These are phyloP conservation scores for Geranium brycei DNA, from an alignment of 345 rosid species.

Conservation along the genomic window DNA sequence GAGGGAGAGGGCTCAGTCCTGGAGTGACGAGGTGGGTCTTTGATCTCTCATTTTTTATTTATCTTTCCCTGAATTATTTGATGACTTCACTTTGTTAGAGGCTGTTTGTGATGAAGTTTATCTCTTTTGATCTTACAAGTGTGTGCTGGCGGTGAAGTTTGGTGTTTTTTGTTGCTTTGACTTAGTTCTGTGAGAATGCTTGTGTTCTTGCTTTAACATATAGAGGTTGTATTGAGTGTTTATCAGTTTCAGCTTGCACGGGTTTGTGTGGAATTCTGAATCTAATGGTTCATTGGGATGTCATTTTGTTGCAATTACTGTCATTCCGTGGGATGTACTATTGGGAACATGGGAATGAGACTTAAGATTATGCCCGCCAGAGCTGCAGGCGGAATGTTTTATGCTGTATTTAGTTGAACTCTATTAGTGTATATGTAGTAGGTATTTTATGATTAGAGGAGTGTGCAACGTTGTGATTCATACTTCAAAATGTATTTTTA, in stretches of 20 bases:
- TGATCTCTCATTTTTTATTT: too few species aligned
- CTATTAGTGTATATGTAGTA: not conserved
- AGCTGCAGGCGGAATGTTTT: too few species aligned
- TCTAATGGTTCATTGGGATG: not conserved
- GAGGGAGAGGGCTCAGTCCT: constrained; percentile 65
- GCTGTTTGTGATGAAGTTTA: not conserved
- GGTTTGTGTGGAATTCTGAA: not conserved
- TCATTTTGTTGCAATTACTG: not conserved
- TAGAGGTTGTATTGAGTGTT: not conserved
- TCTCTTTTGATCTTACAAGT: not conserved
- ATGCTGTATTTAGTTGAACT: not conserved
- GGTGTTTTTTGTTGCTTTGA: not conserved
- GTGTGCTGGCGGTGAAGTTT: not conserved
- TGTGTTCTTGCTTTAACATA: not conserved
- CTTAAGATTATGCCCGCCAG: too few species aligned
- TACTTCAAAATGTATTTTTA: not conserved
- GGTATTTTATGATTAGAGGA: too few species aligned
- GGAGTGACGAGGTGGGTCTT: constrained; percentile 85
- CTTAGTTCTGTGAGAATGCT: not conserved
- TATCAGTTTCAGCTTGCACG: not conserved
- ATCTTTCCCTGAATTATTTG: too few species aligned
- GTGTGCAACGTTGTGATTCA: too few species aligned
- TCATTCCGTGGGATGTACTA: too few species aligned
- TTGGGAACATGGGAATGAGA: not conserved
- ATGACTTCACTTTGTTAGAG: not conserved